These are phyloP conservation scores for Komagataella ulmi DNA, from an alignment of 805 yeast species.

Conservation along the genomic window DNA sequence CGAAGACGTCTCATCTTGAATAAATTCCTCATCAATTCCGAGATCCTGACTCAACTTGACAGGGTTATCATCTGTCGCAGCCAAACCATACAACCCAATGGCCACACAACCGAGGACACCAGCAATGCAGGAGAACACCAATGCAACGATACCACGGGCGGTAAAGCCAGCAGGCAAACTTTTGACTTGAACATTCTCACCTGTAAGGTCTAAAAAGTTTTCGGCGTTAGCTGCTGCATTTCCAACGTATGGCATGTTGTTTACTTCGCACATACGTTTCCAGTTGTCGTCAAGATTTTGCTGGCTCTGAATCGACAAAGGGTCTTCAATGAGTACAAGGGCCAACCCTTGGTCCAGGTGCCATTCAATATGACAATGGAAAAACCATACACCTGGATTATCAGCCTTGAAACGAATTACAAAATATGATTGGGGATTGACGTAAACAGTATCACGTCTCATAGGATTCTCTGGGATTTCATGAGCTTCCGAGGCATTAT, in stretches of 20 bases:
- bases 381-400: constrained; percentile 97
- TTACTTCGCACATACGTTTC: constrained; percentile 43
- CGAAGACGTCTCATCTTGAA: background rate
- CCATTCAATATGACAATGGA: constrained; percentile 99
- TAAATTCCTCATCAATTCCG: background rate
- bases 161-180: constrained; percentile 83
- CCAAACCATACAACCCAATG: constrained; percentile 64
- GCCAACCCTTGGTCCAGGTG: constrained; percentile 94
- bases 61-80: background rate
- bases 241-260: constrained; percentile 43
- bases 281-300: constrained; percentile 55
- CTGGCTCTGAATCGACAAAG: constrained; percentile 45
- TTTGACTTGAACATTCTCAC: constrained; percentile 58
- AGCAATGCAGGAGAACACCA: constrained; percentile 79
- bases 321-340: constrained; percentile 71
- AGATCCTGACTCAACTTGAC: background rate
- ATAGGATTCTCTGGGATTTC: constrained; percentile 64
- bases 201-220: constrained; percentile 53
- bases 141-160: constrained; percentile 86
- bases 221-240: constrained; percentile 81
- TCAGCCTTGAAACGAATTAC: constrained; percentile 81
- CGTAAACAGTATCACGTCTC: constrained; percentile 72
- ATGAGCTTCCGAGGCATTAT: constrained; percentile 35
- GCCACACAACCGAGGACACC: constrained; percentile 73
- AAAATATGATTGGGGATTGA: constrained; percentile 74